Evolutionary conservation across 139 green algal genomes (phyloP).

Genomic region (Pseudopediastrum boryanum): DNA sequence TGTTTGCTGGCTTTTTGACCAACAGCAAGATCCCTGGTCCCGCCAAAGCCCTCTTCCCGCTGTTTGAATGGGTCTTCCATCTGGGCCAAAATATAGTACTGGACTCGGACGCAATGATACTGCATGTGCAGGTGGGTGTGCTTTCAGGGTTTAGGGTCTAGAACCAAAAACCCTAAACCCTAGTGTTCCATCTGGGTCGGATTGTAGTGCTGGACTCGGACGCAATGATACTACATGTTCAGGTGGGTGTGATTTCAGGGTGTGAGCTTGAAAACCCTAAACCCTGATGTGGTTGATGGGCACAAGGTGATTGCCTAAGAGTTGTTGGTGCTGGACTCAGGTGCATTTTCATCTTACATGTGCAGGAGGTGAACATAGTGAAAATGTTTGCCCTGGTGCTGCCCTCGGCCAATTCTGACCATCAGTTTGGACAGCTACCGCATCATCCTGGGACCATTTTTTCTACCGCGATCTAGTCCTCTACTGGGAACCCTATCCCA

Average conservation of each 20-base stretch:
- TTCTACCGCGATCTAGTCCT: no score
- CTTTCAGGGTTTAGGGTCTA: not conserved
- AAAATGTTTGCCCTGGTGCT: no score
- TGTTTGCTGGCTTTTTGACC: slow-evolving; percentile 31
- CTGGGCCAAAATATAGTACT: slow-evolving; percentile 37
- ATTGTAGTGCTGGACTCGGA: slow-evolving; percentile 38
- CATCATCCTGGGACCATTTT: no score
- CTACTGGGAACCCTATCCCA: no score
- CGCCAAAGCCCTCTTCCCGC: no score
- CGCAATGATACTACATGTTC: slow-evolving; percentile 33
- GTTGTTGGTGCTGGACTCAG: slow-evolving; percentile 36
- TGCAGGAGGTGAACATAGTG: no score
- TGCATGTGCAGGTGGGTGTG: slow-evolving; percentile 32
- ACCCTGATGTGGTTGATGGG: slow-evolving; percentile 32
- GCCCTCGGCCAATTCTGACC: no score
- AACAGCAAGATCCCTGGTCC: slow-evolving; percentile 25
- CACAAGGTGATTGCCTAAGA: no score
- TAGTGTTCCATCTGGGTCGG: slow-evolving; percentile 38
- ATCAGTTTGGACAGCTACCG: no score
- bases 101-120: slow-evolving; percentile 33
- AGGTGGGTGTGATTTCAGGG: slow-evolving; percentile 1
- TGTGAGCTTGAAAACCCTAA: no score
- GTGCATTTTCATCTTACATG: slow-evolving; percentile 32
- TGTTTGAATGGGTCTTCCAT: slow-evolving; percentile 37
- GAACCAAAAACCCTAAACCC: no score